Base-by-base conservation (phyloP, 108 stramenopile species). In the Thalassiosira profunda region DNA sequence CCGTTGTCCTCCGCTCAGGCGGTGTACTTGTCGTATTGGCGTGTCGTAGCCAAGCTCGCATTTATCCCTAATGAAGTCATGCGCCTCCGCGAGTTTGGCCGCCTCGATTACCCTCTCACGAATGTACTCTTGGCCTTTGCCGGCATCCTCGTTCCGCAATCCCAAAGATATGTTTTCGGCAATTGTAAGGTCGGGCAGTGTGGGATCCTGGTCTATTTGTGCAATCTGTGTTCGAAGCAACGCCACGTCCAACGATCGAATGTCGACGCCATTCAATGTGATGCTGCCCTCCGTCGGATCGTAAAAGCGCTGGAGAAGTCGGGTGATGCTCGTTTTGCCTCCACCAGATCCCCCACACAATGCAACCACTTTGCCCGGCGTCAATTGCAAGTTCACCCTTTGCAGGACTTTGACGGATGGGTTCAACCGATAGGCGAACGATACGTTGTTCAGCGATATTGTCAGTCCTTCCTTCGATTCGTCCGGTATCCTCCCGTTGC, bases 151-250 rank as follows among this genome's bases (percentile, higher is more conserved):
- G n/a, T 56, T 53, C 3, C 29, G 12, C 17, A 83, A 34, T 21
- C 97, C 97, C 58, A 92, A 78, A 21, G 67, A 31, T 37, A 97
- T 93, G 71, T 97, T 97, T 52, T 96, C 92, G 25, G 57, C 58
- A 36, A 96, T 81, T 23, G 79, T 78, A 67, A 88, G 75, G 9
- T 79, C 80, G 57, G 94, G 95, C 12, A 97, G 87, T 2, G 46
- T 40, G n/a, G 92, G 95, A 58, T 96, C 95, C 78, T 98, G 97
- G 23, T 73, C 63, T 7, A 97, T 94, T 20, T 83, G 72, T 43
- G 89, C 90, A 15, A 97, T 84, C 24, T 86, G 63, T 18, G 42
- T 42, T 15, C 97, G 75, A 23, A 94, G 72, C 82, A 81, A 86
- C 21, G 37, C 18, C 26, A 90, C 57, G 70, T 95, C 79, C 34